A percentile compares a stretch with the other conserved stretches of the same genome.
These are phyloP conservation scores for Alternaria metachromatica DNA, from an alignment of 2,329 filamentous ascomycete genomes.

Conservation along the genomic window DNA sequence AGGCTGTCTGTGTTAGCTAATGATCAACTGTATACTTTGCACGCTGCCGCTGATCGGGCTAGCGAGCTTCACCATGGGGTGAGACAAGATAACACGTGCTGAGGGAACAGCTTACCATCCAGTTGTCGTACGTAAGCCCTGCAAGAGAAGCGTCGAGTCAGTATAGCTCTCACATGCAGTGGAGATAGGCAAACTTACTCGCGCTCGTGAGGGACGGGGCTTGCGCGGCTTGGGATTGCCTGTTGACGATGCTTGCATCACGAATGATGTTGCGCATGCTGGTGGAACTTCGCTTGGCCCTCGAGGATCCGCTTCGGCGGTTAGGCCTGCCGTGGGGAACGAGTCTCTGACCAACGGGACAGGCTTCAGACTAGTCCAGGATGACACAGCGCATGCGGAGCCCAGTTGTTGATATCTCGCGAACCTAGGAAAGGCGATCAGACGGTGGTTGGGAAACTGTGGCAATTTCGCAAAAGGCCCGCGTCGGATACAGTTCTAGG, in stretches of 20 bases:
- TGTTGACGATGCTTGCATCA: constrained; percentile 38
- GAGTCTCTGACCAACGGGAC: constrained; percentile 10
- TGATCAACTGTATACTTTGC: neutral
- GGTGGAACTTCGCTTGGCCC: constrained; percentile 32
- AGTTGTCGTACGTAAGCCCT: constrained; percentile 54
- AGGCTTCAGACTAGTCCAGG: constrained; percentile 3
- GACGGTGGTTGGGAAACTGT: neutral
- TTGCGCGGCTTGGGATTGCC: constrained; percentile 41
- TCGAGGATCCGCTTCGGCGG: constrained; percentile 28
- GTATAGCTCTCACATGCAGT: neutral
- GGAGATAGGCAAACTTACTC: constrained; percentile 13
- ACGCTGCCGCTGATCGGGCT: neutral
- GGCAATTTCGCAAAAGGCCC: constrained; percentile 3
- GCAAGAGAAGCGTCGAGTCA: constrained; percentile 1
- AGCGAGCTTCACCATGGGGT: neutral
- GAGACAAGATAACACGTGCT: neutral
- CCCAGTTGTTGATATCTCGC: neutral
- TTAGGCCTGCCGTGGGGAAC: constrained; percentile 11
- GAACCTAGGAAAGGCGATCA: neutral
- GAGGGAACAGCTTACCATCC: constrained; percentile 47
- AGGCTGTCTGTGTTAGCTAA: constrained; percentile 39
- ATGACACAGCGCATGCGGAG: constrained; percentile 4
- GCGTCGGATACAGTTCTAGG: constrained; percentile 1
- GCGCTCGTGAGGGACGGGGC: constrained; percentile 52
- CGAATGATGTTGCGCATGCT: constrained; percentile 29